Evolutionary conservation across 768 basidiomycete genomes (phyloP).

Genomic region (Lactifluus rugatus): DNA sequence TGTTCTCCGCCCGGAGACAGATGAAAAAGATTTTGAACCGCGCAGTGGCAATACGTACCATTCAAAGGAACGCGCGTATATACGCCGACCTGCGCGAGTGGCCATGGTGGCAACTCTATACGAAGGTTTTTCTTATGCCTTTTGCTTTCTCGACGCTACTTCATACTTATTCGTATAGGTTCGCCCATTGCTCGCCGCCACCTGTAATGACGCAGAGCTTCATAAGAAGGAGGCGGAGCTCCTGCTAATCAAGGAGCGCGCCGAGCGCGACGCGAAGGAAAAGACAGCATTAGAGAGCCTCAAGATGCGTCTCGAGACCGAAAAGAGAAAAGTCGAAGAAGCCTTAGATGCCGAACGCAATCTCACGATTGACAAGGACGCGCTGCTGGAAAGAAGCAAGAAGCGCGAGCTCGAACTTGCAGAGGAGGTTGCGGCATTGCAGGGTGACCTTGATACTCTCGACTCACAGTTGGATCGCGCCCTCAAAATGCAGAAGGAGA

Average conservation of each 20-base stretch:
- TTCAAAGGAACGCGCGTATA: conserved; percentile 87
- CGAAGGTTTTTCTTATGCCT: conserved; percentile 45
- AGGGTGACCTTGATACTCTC: conserved; percentile 73
- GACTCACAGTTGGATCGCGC: conserved; percentile 82
- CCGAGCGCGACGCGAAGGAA: conserved; percentile 80
- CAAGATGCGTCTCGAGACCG: conserved; percentile 73
- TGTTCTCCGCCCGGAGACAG: conserved; percentile 78
- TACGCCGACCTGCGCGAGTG: conserved; percentile 87
- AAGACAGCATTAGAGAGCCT: conserved; percentile 67
- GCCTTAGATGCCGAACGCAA: conserved; percentile 76
- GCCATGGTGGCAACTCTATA: conserved; percentile 99
- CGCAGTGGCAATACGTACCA: conserved; percentile 80
- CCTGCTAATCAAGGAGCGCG: conserved; percentile 67
- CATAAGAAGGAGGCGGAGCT: conserved; percentile 81
- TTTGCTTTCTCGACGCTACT: neutral
- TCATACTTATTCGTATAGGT: conserved; percentile 38
- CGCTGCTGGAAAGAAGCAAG: conserved; percentile 73
- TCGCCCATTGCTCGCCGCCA: conserved; percentile 85
- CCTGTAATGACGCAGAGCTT: conserved; percentile 86
- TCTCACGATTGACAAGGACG: conserved; percentile 74
- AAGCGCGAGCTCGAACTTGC: conserved; percentile 76
- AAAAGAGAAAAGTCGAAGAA: conserved; percentile 74
- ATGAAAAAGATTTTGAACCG: conserved; percentile 94
- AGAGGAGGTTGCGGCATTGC: conserved; percentile 72
- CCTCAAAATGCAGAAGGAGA: conserved; percentile 65